phyloP scores from a whole-genome alignment of 768 basidiomycete genomes.

The Naganishia kalamii region DNA sequence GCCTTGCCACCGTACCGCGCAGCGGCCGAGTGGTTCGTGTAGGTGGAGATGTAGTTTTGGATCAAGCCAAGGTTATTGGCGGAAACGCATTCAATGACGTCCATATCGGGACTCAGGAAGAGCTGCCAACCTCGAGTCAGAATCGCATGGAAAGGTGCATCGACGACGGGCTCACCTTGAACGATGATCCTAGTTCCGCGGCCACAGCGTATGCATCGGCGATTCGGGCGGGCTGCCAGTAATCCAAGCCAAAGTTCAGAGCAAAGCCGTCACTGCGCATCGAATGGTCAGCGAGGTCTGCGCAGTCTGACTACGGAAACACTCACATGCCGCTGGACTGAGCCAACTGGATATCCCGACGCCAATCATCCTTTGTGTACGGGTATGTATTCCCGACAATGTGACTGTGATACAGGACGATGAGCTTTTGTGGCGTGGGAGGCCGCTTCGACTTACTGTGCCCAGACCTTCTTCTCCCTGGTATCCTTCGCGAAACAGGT shows the following conservation, averaged over 20 bases:
- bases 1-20: conserved; percentile 41
- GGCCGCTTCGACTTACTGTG: conserved; percentile 26
- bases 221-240: conserved; percentile 41
- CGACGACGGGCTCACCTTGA: neutral
- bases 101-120: conserved; percentile 38
- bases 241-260: conserved; percentile 45
- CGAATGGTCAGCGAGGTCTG: too few relatives aligned
- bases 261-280: conserved; percentile 45
- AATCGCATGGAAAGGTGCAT: neutral
- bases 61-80: conserved; percentile 30
- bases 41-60: conserved; percentile 31
- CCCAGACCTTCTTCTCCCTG: conserved; percentile 33
- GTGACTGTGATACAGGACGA: conserved; percentile 19
- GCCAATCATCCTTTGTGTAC: conserved; percentile 41
- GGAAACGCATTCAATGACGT: conserved; percentile 34
- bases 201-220: conserved; percentile 44
- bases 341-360: conserved; percentile 43
- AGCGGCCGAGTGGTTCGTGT: conserved; percentile 36
- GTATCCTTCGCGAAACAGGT: conserved; percentile 25
- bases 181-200: conserved; percentile 15
- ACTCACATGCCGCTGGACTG: conserved; percentile 35
- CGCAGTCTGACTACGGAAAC: neutral
- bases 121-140: neutral
- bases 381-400: conserved; percentile 46
- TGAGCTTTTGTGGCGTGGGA: too few relatives aligned